phyloP scores from a whole-genome alignment of 305 asterid genomes.

The Coffea humblotiana region DNA sequence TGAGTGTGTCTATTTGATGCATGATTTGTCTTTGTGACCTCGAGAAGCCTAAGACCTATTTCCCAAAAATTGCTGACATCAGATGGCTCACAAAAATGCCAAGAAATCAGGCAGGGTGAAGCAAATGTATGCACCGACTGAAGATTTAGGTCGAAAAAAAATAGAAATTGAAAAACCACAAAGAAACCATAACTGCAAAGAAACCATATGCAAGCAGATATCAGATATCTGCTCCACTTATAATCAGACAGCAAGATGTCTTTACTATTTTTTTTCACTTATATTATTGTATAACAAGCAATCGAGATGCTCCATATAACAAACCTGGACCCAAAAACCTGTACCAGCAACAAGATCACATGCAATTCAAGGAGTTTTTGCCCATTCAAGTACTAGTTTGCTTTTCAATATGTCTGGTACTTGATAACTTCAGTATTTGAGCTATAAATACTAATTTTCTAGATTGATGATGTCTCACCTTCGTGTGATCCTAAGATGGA shows the following conservation, averaged over 20 bases:
- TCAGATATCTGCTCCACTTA: background rate
- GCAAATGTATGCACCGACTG: too few species aligned
- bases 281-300: background rate
- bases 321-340: background rate
- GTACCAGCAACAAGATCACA: too few species aligned
- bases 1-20: constrained; percentile 78
- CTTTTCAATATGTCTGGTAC: too few species aligned
- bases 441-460: too few species aligned
- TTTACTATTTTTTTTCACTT: background rate
- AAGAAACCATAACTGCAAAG: background rate
- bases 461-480: too few species aligned
- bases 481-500: too few species aligned
- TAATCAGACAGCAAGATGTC: background rate
- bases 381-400: too few species aligned
- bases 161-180: background rate
- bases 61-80: constrained; percentile 2
- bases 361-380: too few species aligned
- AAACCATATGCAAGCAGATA: background rate
- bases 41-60: constrained; percentile 58
- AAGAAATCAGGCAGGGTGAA: too few species aligned
- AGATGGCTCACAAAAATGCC: background rate
- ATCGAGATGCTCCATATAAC: background rate
- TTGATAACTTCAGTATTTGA: too few species aligned
- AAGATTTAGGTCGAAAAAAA: too few species aligned
- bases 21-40: constrained; percentile 69